Evolutionary conservation across 768 basidiomycete species (phyloP).

Genomic region (Daedaleopsis sinensis): DNA sequence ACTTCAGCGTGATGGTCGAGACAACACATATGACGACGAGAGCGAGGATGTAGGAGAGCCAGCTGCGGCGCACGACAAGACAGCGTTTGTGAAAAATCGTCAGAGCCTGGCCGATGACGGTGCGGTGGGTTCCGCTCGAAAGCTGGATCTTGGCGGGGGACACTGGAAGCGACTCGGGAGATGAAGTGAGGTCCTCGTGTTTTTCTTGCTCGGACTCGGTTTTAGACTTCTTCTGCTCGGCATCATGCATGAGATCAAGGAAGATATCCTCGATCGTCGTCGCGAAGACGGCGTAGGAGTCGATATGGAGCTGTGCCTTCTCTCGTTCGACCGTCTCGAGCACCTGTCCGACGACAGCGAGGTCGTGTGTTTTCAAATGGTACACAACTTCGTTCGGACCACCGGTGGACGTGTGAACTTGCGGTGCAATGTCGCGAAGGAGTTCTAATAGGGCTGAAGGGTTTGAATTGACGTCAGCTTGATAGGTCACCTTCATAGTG

Average conservation of each 20-base stretch:
- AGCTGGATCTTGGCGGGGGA: conserved; percentile 6
- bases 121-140: not conserved
- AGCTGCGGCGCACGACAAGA: conserved; percentile 50
- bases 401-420: conserved; percentile 43
- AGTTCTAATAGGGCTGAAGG: conserved; percentile 24
- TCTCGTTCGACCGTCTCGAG: conserved; percentile 57
- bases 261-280: conserved; percentile 86
- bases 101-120: conserved; percentile 49
- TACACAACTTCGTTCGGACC: conserved; percentile 51
- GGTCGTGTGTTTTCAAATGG: conserved; percentile 64
- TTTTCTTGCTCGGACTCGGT: not conserved
- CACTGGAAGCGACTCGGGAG: conserved; percentile 11
- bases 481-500: conserved; percentile 53
- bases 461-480: conserved; percentile 22
- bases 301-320: conserved; percentile 39
- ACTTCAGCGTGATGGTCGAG: not conserved
- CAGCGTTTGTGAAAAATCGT: conserved; percentile 76
- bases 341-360: conserved; percentile 53
- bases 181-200: not conserved
- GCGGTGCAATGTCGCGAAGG: conserved; percentile 42
- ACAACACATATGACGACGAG: not conserved
- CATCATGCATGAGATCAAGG: conserved; percentile 64
- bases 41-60: not conserved
- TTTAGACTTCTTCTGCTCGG: conserved; percentile 34
- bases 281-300: conserved; percentile 66